Evolutionary conservation across 2,329 filamentous ascomycete genomes (phyloP), one percentile per base, ranked within the genome.

Genomic region (Penicillium sclerotiorum): DNA sequence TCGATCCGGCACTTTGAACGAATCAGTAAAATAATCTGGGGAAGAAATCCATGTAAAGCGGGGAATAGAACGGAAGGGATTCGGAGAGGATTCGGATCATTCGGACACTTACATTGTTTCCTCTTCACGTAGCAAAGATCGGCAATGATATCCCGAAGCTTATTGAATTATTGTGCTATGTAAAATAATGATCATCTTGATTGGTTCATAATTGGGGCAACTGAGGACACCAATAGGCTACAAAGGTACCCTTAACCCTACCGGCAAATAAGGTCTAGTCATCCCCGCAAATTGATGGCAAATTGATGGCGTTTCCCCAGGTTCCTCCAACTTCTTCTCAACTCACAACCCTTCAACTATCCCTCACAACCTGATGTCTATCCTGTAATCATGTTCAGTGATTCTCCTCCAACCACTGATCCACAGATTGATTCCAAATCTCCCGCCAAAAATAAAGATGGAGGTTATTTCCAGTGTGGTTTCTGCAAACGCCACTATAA

Each of bases 401-500:
- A 43, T 12, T 43, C 40, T 17, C 27, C 36, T n/a, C 21, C 39
- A 8, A 32, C 40, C 6, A 43, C 27, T 23, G 40, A 43, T 8
- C 40, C 21, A 13, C 27, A 20, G 12, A 41, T 28, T 39, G 21
- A 46, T 2, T 37, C 46, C n/a, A 49, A 48, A 23, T 47, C 53
- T 15, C 42, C 42, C 18, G 18, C 44, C 13, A 56, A 60, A 35
- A 43, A 42, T 13, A 57, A 54, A 17, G 58, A 55, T 6, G 55
- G 56, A 21, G 63, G 59, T 5, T 65, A 64, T 38, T 80, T 78
- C 58, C 76, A 77, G 58, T 81, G 79, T 57, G 76, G 76, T 52
- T 76, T 76, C 45, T 82, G 79, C 62, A 73, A 74, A 51, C 78
- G 76, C 42, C 75, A 71, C 45, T 82, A 81, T 62, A 76, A 75